phyloP scores from a whole-genome alignment of 2,329 filamentous ascomycete genomes.

The Penicillium sp. region DNA sequence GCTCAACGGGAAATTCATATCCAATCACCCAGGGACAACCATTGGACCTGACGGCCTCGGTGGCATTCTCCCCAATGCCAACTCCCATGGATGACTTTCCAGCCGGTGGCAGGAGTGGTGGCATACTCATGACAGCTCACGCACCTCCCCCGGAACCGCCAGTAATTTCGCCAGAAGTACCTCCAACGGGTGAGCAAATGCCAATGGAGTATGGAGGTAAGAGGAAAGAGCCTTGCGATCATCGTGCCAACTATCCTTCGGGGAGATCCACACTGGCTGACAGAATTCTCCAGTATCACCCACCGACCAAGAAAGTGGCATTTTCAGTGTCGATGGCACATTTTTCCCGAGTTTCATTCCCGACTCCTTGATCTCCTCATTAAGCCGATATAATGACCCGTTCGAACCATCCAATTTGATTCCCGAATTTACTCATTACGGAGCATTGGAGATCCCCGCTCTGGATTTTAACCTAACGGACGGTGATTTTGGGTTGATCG shows the following conservation, averaged over 20 bases:
- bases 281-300: slow-evolving; percentile 28
- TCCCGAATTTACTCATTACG: slow-evolving; percentile 33
- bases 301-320: slow-evolving; percentile 36
- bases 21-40: not conserved
- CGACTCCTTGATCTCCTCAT: slow-evolving; percentile 35
- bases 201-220: slow-evolving; percentile 27
- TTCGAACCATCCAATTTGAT: slow-evolving; percentile 30
- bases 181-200: slow-evolving; percentile 19
- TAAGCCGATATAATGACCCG: slow-evolving; percentile 33
- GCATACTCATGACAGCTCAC: slow-evolving; percentile 17
- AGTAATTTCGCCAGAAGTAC: slow-evolving; percentile 21
- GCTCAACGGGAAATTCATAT: slow-evolving; percentile 9
- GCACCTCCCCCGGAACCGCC: slow-evolving; percentile 15
- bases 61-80: slow-evolving; percentile 26
- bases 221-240: slow-evolving; percentile 17
- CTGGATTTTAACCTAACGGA: slow-evolving; percentile 38
- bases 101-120: not conserved
- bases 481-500: slow-evolving; percentile 37
- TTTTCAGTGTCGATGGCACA: slow-evolving; percentile 39
- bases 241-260: not conserved
- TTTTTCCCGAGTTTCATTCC: slow-evolving; percentile 41
- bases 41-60: slow-evolving; percentile 9
- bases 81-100: slow-evolving; percentile 24
- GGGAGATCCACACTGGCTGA: not conserved
- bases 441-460: slow-evolving; percentile 29